phyloP scores from a whole-genome alignment of 2,329 filamentous ascomycete species.

The Mycosphaerella sp. region DNA sequence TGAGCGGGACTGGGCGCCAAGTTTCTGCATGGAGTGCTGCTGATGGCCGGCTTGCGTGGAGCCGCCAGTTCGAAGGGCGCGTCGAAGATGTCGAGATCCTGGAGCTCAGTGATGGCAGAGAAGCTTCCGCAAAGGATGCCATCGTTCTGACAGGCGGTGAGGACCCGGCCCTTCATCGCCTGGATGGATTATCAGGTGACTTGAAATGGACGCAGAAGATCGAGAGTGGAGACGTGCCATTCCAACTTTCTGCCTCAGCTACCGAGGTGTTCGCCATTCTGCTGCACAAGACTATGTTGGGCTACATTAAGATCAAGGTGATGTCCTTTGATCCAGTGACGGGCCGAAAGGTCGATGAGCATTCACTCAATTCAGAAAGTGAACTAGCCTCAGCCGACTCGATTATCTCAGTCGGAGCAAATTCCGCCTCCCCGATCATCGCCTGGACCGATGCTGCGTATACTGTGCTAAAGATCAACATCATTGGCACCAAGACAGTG shows the following conservation, averaged over 20 bases:
- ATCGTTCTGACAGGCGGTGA: conserved; percentile 60
- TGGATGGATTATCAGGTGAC: conserved; percentile 66
- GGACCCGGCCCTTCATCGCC: conserved; percentile 57
- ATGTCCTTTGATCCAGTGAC: conserved; percentile 65
- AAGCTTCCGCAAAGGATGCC: conserved; percentile 55
- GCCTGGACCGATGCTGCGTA: conserved; percentile 64
- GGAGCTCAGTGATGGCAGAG: conserved; percentile 54
- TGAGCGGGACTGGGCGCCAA: conserved; percentile 63
- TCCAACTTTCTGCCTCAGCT: conserved; percentile 66
- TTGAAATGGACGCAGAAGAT: conserved; percentile 72
- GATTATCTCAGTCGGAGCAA: conserved; percentile 69
- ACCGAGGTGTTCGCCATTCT: conserved; percentile 70
- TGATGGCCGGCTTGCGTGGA: conserved; percentile 75
- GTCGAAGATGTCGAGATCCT: conserved; percentile 71
- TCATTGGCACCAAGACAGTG: conserved; percentile 51
- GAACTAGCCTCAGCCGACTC: conserved; percentile 61
- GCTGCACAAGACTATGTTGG: conserved; percentile 59
- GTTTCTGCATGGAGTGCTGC: conserved; percentile 79
- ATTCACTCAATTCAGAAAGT: conserved; percentile 64
- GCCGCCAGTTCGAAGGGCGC: conserved; percentile 51
- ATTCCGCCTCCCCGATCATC: conserved; percentile 67
- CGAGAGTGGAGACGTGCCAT: conserved; percentile 60
- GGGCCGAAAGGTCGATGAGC: conserved; percentile 66
- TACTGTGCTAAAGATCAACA: conserved; percentile 62
- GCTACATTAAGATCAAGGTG: conserved; percentile 71